Evolutionary conservation across 768 basidiomycete species (phyloP), one percentile per base, ranked within the genome.

Genomic region (Coprinopsis sp.): DNA sequence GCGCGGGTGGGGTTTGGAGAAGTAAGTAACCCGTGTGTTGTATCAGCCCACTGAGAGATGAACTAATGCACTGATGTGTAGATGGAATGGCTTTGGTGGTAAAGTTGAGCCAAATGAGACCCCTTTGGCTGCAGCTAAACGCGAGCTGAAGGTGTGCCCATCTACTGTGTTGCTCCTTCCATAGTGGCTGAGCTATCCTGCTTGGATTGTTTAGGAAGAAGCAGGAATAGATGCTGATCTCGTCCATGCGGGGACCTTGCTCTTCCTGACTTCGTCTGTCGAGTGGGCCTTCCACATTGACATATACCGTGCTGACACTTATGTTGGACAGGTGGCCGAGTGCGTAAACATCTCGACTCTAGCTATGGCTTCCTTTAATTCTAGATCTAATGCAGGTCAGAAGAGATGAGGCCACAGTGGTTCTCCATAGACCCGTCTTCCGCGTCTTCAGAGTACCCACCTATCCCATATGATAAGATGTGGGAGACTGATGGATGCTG

Each of bases 351-450:
- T 3, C 48, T 44, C 47, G 31, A 49, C 33, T 19, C 36, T 21
- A 37, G 3, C 6, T 37, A n/a, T 50, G 10, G 22, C 21, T 29
- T 7, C 21, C 31, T 7, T 18, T 50, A 18, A 42, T 47, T 19
- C 25, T 30, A 19, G 37, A 42, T 45, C 8, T 34, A 10, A 29
- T n/a, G 1, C 51, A 93, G 91, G 55, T 81, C 86, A 0, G 90
- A 93, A 25, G 91, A 94, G 60, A 94, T 94, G 91, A 73, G 72
- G 16, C 91, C 91, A 0, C 60, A 80, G 56, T 94, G 91, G 91
- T 91, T 89, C 58, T 64, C 73, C 13, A 54, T 73, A 19, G 25
- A 24, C 4, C 23, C 41, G 16, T 24, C 37, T 6, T 7, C 39
- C 3, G 4, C 6, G 27, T 47, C 55, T 52, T 51, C 38, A 23